Evolutionary conservation across 2,329 filamentous ascomycete genomes (phyloP).

Genomic region (Penicillium sp.): DNA sequence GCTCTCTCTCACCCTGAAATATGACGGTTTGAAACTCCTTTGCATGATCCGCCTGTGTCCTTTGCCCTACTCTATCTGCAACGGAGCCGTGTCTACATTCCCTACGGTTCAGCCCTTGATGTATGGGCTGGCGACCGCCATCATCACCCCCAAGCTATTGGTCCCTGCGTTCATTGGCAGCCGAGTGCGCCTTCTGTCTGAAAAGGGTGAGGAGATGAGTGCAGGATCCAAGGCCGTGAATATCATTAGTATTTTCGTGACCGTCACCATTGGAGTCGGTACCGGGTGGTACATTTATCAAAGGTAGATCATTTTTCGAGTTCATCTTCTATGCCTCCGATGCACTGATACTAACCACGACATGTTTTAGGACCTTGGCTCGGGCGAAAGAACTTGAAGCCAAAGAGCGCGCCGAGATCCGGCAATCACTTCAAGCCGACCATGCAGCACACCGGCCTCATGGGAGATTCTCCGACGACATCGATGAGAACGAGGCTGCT

Average conservation of each 20-base stretch:
- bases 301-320: conserved; percentile 40
- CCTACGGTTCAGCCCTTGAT: conserved; percentile 74
- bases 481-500: conserved; percentile 40
- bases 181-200: conserved; percentile 77
- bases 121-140: conserved; percentile 78
- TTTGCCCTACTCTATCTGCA: conserved; percentile 86
- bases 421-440: conserved; percentile 34
- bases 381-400: conserved; percentile 50
- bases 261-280: conserved; percentile 66
- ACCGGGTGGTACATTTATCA: conserved; percentile 86
- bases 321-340: not conserved
- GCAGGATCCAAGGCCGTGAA: conserved; percentile 74
- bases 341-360: conserved; percentile 1
- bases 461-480: conserved; percentile 39
- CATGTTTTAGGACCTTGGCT: conserved; percentile 43
- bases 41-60: conserved; percentile 92
- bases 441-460: conserved; percentile 36
- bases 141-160: conserved; percentile 81
- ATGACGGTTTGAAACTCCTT: conserved; percentile 84
- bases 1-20: conserved; percentile 79
- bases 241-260: conserved; percentile 75
- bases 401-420: conserved; percentile 44
- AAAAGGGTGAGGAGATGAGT: conserved; percentile 80
- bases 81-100: conserved; percentile 91
- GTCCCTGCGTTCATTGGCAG: conserved; percentile 91